Evolutionary conservation across 139 green algal genomes (phyloP).

Genomic region (Pseudopediastrum boryanum): DNA sequence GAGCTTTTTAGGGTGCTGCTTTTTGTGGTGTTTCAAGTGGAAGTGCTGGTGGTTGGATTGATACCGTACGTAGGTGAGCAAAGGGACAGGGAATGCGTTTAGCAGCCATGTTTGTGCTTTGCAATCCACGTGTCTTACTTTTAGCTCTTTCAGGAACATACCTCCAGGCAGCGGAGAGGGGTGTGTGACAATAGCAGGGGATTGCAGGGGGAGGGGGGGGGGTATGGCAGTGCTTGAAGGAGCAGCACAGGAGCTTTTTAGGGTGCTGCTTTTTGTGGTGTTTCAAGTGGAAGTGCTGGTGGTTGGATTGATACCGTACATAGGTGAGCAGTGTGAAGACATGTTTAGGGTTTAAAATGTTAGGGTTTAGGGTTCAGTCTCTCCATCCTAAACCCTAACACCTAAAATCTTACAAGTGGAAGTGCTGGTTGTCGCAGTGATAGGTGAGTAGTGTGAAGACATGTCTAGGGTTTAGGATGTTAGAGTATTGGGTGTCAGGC

Average conservation of each 20-base stretch:
- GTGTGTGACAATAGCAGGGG: background rate
- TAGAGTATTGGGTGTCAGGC: too few relatives aligned
- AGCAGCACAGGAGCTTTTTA: slow-evolving; percentile 72
- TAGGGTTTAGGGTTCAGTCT: too few relatives aligned
- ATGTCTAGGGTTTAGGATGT: too few relatives aligned
- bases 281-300: slow-evolving; percentile 64
- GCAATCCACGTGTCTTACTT: background rate
- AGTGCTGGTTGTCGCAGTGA: too few relatives aligned
- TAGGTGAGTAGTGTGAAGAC: too few relatives aligned
- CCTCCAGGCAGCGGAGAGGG: background rate
- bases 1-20: slow-evolving; percentile 74
- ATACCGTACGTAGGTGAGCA: slow-evolving; percentile 55
- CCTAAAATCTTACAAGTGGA: too few relatives aligned
- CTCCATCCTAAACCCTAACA: too few relatives aligned
- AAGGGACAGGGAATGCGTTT: background rate
- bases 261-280: slow-evolving; percentile 68
- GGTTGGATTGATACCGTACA: slow-evolving; percentile 43
- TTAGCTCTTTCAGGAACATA: too few relatives aligned
- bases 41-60: slow-evolving; percentile 49
- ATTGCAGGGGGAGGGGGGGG: background rate
- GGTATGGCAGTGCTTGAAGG: slow-evolving; percentile 39
- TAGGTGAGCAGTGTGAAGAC: too few relatives aligned
- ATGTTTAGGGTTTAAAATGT: too few relatives aligned
- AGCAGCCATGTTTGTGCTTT: background rate
- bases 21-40: slow-evolving; percentile 66